These are phyloP conservation scores for Pyrus bretschneideri DNA, from an alignment of 306 rosid species.

Conservation along the genomic window DNA sequence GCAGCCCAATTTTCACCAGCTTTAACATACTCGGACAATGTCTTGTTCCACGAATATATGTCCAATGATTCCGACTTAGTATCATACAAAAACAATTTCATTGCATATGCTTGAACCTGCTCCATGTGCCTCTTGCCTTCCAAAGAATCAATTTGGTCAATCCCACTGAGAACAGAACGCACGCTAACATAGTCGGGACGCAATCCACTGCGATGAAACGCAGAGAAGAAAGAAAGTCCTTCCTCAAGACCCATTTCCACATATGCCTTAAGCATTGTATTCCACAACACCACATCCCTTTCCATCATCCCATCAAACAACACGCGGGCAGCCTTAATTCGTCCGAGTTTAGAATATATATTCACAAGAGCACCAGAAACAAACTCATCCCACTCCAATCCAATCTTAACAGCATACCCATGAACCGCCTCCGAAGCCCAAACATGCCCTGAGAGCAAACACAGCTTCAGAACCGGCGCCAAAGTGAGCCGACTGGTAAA, in stretches of 20 bases:
- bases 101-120: conserved; percentile 61
- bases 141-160: conserved; percentile 28
- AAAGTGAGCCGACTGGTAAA: conserved; percentile 49
- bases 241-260: conserved; percentile 36
- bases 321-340: conserved; percentile 48
- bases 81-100: conserved; percentile 28
- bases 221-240: conserved; percentile 43
- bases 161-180: conserved; percentile 40
- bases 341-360: conserved; percentile 46
- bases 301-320: conserved; percentile 63
- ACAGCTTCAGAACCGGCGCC: conserved; percentile 65
- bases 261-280: conserved; percentile 70
- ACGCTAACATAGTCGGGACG: conserved; percentile 40
- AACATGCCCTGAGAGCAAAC: conserved; percentile 31
- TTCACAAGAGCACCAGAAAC: conserved; percentile 68
- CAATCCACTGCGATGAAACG: conserved; percentile 53
- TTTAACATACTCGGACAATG: conserved; percentile 35
- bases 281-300: conserved; percentile 70
- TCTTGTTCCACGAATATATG: conserved; percentile 56
- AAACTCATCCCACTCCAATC: conserved; percentile 56
- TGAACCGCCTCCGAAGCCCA: conserved; percentile 59
- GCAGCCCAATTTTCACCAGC: conserved; percentile 52
- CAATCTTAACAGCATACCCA: conserved; percentile 61
- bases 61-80: conserved; percentile 18
- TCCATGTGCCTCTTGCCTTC: conserved; percentile 23